Conservation (phyloP, 2,329 filamentous ascomycete genomes). For the Fusarium foetens region DNA sequence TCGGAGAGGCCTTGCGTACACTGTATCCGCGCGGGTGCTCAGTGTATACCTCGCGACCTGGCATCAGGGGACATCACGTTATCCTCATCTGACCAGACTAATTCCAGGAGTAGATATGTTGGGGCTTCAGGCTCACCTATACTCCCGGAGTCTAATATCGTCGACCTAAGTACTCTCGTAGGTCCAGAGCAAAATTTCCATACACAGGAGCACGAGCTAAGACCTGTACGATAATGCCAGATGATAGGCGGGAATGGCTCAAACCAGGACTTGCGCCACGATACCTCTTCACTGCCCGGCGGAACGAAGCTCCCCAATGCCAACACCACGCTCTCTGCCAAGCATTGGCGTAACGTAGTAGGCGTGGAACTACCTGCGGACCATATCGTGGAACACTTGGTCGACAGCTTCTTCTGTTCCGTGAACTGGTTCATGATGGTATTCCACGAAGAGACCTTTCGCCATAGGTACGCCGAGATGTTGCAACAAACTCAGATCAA, state of each 20-base stretch:
- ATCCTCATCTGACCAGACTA: neutral
- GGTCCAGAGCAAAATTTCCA: too few species aligned
- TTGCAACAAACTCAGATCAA: neutral
- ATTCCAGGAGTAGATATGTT: accelerated
- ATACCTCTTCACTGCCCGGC: neutral
- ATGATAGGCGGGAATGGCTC: neutral
- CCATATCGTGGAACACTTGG: accelerated
- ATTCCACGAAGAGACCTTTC: neutral
- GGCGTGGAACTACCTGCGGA: neutral
- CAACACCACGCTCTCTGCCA: neutral
- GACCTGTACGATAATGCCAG: neutral
- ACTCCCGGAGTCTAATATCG: neutral
- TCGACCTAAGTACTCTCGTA: neutral
- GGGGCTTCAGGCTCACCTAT: neutral
- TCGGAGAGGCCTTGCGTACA: neutral
- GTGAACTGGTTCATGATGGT: neutral
- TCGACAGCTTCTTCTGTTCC: neutral
- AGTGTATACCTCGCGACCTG: neutral
- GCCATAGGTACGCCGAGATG: accelerated
- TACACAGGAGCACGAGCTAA: too few species aligned
- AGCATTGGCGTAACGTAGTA: neutral
- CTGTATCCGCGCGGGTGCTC: neutral
- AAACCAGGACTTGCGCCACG: neutral
- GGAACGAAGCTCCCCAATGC: neutral
- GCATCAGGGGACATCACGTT: accelerated